Percentiles rank a stretch among this genome's conserved stretches.
phyloP scores from a whole-genome alignment of 441 rosid genomes.

The Theobroma grandiflorum region DNA sequence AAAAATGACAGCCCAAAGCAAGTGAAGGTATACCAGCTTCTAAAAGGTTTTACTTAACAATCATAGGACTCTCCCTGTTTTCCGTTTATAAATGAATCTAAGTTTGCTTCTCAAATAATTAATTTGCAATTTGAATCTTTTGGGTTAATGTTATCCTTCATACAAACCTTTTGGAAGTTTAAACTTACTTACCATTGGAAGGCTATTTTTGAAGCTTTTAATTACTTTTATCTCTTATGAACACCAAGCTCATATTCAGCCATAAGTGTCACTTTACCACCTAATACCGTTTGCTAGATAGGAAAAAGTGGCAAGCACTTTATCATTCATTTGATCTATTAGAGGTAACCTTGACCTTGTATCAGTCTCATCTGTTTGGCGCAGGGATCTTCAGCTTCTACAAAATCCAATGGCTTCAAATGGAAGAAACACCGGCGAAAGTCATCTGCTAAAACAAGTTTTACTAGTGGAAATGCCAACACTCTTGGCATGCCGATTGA shows the following conservation, averaged over 20 bases:
- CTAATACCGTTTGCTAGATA: not conserved
- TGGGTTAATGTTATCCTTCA: not conserved
- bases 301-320: not conserved
- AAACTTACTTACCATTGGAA: constrained; percentile 4
- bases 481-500: constrained; percentile 58
- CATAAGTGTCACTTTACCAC: not conserved
- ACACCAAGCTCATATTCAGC: not conserved
- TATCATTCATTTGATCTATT: not conserved
- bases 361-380: constrained; percentile 26
- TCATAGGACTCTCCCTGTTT: not conserved
- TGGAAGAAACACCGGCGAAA: constrained; percentile 53
- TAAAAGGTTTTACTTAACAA: not conserved
- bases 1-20: constrained; percentile 51
- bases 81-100: constrained; percentile 2
- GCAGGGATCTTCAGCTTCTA: constrained; percentile 61
- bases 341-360: not conserved
- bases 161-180: not conserved
- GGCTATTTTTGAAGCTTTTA: not conserved
- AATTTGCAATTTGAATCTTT: constrained; percentile 21
- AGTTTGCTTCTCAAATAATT: constrained; percentile 10
- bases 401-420: constrained; percentile 65
- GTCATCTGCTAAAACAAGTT: constrained; percentile 31
- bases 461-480: constrained; percentile 34
- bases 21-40: constrained; percentile 53
- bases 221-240: not conserved